A percentile compares a stretch with the other conserved stretches of the same genome.
Evolutionary conservation across 2,329 filamentous ascomycete species (phyloP).

Genomic region (Epichloe sp.): DNA sequence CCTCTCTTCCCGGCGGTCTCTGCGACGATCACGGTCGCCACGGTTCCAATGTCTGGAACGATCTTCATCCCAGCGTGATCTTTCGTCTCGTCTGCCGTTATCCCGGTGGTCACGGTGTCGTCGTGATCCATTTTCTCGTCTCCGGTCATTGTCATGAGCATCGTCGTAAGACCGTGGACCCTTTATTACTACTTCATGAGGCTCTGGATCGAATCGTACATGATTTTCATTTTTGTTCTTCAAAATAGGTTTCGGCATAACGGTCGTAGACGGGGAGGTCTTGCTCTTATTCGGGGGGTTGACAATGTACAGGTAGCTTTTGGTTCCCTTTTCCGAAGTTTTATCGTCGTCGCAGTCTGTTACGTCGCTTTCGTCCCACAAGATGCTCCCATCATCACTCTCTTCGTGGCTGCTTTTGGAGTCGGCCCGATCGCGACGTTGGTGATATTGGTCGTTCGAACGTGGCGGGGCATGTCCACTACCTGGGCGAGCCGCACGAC

Average conservation of each 20-base stretch:
- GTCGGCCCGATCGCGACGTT: constrained; percentile 12
- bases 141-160: constrained; percentile 15
- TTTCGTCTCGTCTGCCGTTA: constrained; percentile 10
- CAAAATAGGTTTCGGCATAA: constrained; percentile 42
- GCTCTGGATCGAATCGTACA: constrained; percentile 39
- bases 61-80: constrained; percentile 11
- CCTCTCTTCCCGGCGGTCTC: constrained; percentile 24
- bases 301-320: constrained; percentile 24
- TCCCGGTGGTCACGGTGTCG: constrained; percentile 17
- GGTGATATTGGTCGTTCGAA: constrained; percentile 4
- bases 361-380: constrained; percentile 18
- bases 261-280: constrained; percentile 22
- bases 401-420: constrained; percentile 23
- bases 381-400: constrained; percentile 17
- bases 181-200: constrained; percentile 28
- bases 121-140: constrained; percentile 8
- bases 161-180: constrained; percentile 18
- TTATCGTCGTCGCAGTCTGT: constrained; percentile 23
- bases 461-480: constrained; percentile 5
- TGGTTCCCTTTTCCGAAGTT: constrained; percentile 16
- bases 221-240: constrained; percentile 48
- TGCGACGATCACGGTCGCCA: constrained; percentile 25
- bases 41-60: constrained; percentile 23
- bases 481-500: constrained; percentile 26
- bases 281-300: constrained; percentile 22